Evolutionary conservation across 768 basidiomycete species (phyloP), one percentile per base, ranked within the genome.

Genomic region (Rhodotorula paludigena): DNA sequence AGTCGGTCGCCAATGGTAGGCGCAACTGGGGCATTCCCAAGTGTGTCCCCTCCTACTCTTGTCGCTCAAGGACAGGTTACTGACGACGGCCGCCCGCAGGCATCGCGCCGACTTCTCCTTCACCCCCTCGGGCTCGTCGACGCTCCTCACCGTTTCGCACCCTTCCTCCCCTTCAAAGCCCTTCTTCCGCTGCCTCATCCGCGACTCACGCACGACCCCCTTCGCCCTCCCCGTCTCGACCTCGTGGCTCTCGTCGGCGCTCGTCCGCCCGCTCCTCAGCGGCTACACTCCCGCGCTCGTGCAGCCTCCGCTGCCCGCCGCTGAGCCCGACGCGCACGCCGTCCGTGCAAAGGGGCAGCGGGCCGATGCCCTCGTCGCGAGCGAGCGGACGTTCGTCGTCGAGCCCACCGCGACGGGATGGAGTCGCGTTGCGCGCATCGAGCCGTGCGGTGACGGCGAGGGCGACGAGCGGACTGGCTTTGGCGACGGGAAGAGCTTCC

Each of bases 1-100:
- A 30, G 30, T 44, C 41, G 25, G 41, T 41, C 23, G 14, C 25
- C 42, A 68, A 62, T 18, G 66, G 66, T 0, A n/a, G 66, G 30
- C 41, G 23, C 42, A 53, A 63, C 33, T 68, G 66, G 66, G 57
- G 49, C 0, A 63, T 68, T 32, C 61, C 66, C 20, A 68, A 68
- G 66, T 63, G 28, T 21, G 66, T 25, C 15, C 14, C 3, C n/a
- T n/a, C 18, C 28, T 33, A 11, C 10, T 12, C 35, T 28, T 45
- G 14, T 9, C 56, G 33, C 32, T 10, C 36, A 6, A 9, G 1
- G 36, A 39, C 15, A 1, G 18, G 20, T 3, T 36, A 7, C 52
- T 39, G 38, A 49, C 41, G 28, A 32, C 1, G 8, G 4, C 23
- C 51, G 16, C 42, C 49, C 10, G 8, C 60, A 67, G 66, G 20